Conservation (phyloP, 441 rosid species). For the Adansonia madagascariensis region DNA sequence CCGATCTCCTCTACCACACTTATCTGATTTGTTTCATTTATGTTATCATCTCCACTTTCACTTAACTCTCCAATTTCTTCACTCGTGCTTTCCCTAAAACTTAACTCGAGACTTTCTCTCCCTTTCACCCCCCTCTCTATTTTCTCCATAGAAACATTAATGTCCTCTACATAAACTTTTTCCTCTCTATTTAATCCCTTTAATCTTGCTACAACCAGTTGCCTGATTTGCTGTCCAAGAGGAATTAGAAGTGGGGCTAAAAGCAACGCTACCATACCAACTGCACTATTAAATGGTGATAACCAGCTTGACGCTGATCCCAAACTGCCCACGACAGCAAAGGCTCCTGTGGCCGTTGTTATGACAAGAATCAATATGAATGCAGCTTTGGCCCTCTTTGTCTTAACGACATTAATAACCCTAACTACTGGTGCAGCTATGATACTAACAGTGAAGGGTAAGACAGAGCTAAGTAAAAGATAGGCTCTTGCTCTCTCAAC, state of each 20-base stretch:
- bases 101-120: neutral
- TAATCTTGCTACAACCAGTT: conserved; percentile 25
- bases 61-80: conserved; percentile 14
- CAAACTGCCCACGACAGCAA: conserved; percentile 61
- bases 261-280: conserved; percentile 53
- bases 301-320: conserved; percentile 27
- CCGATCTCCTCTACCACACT: conserved; percentile 67
- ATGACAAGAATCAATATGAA: conserved; percentile 51
- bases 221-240: conserved; percentile 33
- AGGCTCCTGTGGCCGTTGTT: conserved; percentile 68
- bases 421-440: conserved; percentile 46
- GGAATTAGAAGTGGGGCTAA: conserved; percentile 61
- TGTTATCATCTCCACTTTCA: neutral
- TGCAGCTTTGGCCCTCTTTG: conserved; percentile 35
- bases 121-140: conserved; percentile 30
- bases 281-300: conserved; percentile 41
- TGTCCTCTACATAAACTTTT: conserved; percentile 40
- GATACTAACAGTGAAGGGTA: conserved; percentile 51
- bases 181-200: conserved; percentile 36
- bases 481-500: conserved; percentile 51
- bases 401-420: conserved; percentile 12
- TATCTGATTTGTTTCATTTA: conserved; percentile 11
- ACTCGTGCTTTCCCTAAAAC: conserved; percentile 3
- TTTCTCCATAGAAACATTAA: neutral
- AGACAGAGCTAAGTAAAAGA: conserved; percentile 64